Evolutionary conservation across 1,139 yeast genomes (phyloP).

Genomic region (Saccharomyces hybrid): DNA sequence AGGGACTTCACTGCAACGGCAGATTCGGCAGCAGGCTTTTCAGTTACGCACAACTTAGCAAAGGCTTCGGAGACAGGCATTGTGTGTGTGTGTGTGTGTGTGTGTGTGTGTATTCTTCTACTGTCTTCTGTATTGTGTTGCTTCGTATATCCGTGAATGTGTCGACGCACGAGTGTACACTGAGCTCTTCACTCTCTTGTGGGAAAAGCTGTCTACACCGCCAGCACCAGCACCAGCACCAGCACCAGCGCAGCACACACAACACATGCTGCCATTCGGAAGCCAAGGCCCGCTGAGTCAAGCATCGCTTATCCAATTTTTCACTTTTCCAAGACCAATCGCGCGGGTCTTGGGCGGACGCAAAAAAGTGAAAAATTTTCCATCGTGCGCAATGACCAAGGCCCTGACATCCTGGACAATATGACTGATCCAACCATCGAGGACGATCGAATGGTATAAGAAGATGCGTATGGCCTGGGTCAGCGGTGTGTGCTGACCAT

Average conservation of each 20-base stretch:
- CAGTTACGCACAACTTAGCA: slow-evolving; percentile 46
- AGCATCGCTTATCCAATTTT: not conserved
- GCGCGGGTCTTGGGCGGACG: no score
- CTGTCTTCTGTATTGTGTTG: no score
- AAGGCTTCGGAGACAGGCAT: slow-evolving; percentile 53
- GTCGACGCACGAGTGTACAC: not conserved
- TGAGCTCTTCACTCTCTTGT: not conserved
- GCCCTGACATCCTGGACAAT: not conserved
- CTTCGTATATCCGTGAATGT: not conserved
- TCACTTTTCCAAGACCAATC: no score
- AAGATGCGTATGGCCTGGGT: not conserved
- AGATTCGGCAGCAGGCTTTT: slow-evolving; percentile 36
- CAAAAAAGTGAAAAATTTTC: no score
- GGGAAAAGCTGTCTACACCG: not conserved
- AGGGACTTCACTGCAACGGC: slow-evolving; percentile 58
- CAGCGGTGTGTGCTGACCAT: no score
- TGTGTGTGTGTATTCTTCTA: not conserved
- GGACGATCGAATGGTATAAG: not conserved
- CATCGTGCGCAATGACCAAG: not conserved
- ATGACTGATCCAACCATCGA: not conserved
- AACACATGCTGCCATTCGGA: not conserved
- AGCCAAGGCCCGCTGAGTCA: not conserved
- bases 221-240: not conserved
- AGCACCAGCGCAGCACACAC: no score
- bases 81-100: not conserved